phyloP scores from a whole-genome alignment of 345 rosid genomes.

The Acer yangbiense region DNA sequence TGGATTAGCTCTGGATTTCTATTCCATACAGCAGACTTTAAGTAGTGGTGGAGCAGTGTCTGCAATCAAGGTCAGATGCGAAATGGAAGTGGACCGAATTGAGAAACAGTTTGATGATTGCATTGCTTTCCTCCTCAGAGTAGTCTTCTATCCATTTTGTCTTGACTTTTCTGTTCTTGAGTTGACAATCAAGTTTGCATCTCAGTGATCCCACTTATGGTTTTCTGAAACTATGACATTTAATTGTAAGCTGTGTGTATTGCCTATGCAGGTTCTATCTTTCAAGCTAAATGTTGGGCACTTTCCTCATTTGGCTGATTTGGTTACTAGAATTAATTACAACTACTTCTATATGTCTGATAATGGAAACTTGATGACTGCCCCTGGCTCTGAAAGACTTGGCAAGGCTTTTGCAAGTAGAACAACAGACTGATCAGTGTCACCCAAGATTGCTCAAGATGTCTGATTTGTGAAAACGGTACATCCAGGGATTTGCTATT shows the following conservation, averaged over 20 bases:
- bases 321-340: constrained; percentile 92
- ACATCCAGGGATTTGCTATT: not conserved
- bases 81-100: constrained; percentile 75
- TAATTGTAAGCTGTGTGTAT: not conserved
- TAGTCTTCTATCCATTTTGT: constrained; percentile 30
- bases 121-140: constrained; percentile 92
- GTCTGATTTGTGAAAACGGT: not conserved
- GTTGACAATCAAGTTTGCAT: constrained; percentile 11
- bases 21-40: constrained; percentile 82
- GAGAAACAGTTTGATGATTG: constrained; percentile 93
- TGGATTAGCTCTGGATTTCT: constrained; percentile 87
- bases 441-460: not conserved
- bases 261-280: constrained; percentile 67
- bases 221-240: not conserved
- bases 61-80: constrained; percentile 81
- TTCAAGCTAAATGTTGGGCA: constrained; percentile 89
- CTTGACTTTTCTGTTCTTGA: not conserved
- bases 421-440: constrained; percentile 16
- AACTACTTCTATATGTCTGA: constrained; percentile 95
- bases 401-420: constrained; percentile 34
- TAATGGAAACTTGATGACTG: constrained; percentile 69
- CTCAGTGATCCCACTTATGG: not conserved
- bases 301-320: constrained; percentile 93
- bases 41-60: constrained; percentile 76
- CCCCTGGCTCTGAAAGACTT: constrained; percentile 50